These are phyloP conservation scores for Maudiozyma bulderi DNA, from an alignment of 805 yeast genomes.

Conservation along the genomic window DNA sequence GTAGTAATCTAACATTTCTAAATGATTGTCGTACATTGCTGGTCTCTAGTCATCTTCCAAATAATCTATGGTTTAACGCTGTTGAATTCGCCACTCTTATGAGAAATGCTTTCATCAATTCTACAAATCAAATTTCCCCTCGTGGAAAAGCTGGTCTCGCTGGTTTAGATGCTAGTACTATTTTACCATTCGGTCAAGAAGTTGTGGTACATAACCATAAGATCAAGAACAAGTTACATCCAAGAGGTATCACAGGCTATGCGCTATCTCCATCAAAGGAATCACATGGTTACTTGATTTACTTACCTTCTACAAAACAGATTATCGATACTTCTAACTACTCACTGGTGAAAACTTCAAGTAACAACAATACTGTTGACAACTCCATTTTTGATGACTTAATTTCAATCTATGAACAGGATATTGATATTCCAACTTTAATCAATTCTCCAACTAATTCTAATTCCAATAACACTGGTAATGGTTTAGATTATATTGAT, in stretches of 20 bases:
- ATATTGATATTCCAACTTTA: no score
- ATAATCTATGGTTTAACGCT: slow-evolving; percentile 7
- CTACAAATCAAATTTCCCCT: background rate
- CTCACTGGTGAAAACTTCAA: background rate
- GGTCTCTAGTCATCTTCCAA: slow-evolving; percentile 3
- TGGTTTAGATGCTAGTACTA: slow-evolving; percentile 3
- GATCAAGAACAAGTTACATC: background rate
- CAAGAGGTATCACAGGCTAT: background rate
- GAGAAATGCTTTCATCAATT: slow-evolving; percentile 4
- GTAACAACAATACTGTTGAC: no score
- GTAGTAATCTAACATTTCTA: slow-evolving; percentile 6
- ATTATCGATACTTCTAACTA: slow-evolving; percentile 3
- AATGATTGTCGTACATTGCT: slow-evolving; percentile 10
- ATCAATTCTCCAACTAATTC: no score
- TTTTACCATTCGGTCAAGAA: slow-evolving; percentile 8
- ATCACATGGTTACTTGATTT: slow-evolving; percentile 5
- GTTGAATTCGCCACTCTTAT: slow-evolving; percentile 5
- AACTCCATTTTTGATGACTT: no score
- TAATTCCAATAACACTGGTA: no score
- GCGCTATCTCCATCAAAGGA: slow-evolving; percentile 4
- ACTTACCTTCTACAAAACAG: background rate
- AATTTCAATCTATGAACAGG: no score
- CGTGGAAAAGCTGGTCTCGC: slow-evolving; percentile 3
- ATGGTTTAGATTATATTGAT: no score
- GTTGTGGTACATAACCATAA: slow-evolving; percentile 4